Evolutionary conservation across 2,329 filamentous ascomycete genomes (phyloP).

Genomic region (Nakataea oryzae): DNA sequence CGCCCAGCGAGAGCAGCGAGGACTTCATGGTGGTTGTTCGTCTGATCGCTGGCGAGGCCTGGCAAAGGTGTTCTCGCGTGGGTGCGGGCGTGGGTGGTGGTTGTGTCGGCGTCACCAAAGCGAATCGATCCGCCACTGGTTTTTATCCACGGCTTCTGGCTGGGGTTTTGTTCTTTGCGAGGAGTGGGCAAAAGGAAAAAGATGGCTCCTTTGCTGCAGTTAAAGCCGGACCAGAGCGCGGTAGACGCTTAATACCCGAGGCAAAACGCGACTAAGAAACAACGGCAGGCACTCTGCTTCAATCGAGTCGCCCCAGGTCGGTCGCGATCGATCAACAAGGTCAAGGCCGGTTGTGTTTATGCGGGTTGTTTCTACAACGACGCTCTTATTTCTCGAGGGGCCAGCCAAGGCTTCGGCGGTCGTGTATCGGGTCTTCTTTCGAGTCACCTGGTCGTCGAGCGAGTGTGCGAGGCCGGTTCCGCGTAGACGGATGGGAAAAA

Average conservation of each 20-base stretch:
- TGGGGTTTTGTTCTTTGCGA: not conserved
- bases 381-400: not conserved
- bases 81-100: not conserved
- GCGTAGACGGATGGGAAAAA: not conserved
- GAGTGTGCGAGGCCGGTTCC: not conserved
- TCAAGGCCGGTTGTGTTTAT: no score
- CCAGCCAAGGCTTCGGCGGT: not conserved
- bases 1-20: conserved; percentile 18
- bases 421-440: not conserved
- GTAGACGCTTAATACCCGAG: not conserved
- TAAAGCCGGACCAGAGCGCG: not conserved
- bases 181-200: not conserved
- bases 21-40: not conserved
- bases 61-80: not conserved
- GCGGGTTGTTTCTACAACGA: no score
- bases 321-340: not conserved
- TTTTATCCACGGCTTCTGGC: no score
- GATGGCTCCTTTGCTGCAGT: not conserved
- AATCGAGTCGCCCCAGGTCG: no score
- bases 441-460: not conserved
- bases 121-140: not conserved
- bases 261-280: not conserved
- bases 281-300: no score
- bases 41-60: not conserved
- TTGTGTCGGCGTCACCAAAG: no score